Evolutionary conservation across 1,284 basidiomycete genomes (phyloP), one percentile per base, ranked within the genome.

Genomic region (Fomitopsis palustris): DNA sequence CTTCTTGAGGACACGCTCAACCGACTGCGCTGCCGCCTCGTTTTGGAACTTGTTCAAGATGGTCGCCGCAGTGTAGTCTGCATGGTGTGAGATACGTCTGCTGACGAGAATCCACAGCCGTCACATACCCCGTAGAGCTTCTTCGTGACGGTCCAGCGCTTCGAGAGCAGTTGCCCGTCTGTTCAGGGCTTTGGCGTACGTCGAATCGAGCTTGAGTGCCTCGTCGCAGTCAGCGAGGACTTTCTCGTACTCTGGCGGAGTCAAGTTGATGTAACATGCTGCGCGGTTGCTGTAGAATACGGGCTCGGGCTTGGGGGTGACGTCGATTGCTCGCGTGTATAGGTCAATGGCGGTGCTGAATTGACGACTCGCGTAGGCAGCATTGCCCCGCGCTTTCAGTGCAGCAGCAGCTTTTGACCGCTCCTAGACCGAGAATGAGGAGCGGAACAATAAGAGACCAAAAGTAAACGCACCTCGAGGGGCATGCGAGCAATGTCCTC

Each of bases 201-300:
- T 85, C 23, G 80, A 77, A 75, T 99, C 95, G 56, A 97, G 83
- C 60, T 84, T 85, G 54, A 99, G 84, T 0, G 97, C 96, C 55
- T 86, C 83, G 69, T 96, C 87, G 73, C 96, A 98, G 77, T 99
- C 96, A 55, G 81, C 80, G n/a, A 99, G 84, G 63, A 95, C 95
- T 41, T 85, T 83, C 33, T 95, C 90, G 71, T 90, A 83, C 69
- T 95, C 82, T 55, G 93, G 91, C 4, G 92, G 92, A 27, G 83
- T 80, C 80, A 96, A 86, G 80, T 98, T 96, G 74, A 96, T 87
- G 76, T 96, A 98, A 74, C 96, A 98, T 61, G 97, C 97, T 47
- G 96, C 96, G 60, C 97, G 90, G 78, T 99, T 99, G 73, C 92
- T 94, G 83, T 89, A 98, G 79, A 93, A 99, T 53, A 98, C 95